Evolutionary conservation across 768 basidiomycete species (phyloP).

Genomic region (Phlebiopsis gigantea): DNA sequence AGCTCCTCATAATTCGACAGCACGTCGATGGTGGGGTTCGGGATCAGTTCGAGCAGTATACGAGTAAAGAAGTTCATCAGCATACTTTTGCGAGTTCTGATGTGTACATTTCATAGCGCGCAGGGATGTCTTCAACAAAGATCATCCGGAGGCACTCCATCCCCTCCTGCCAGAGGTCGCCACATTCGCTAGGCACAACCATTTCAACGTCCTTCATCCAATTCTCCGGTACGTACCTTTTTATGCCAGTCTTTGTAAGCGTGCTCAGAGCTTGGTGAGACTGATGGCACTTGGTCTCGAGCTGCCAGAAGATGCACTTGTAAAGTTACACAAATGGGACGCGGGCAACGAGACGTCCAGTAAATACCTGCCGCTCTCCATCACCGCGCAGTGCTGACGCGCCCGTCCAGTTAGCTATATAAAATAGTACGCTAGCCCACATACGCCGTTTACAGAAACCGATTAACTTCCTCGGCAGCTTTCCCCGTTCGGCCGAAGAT

Average conservation of each 20-base stretch:
- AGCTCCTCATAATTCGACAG: slow-evolving; percentile 34
- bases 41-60: slow-evolving; percentile 65
- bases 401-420: background rate
- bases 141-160: slow-evolving; percentile 45
- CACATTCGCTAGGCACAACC: slow-evolving; percentile 31
- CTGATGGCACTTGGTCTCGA: slow-evolving; percentile 41
- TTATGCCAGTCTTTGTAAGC: background rate
- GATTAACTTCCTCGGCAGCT: slow-evolving; percentile 27
- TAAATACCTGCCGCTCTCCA: background rate
- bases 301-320: slow-evolving; percentile 40
- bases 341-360: slow-evolving; percentile 30
- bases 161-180: slow-evolving; percentile 48
- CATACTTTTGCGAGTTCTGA: background rate
- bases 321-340: slow-evolving; percentile 33
- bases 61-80: slow-evolving; percentile 33
- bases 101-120: slow-evolving; percentile 33
- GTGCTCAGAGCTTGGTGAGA: slow-evolving; percentile 21
- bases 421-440: slow-evolving; percentile 30
- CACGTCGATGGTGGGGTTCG: slow-evolving; percentile 56
- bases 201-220: slow-evolving; percentile 32
- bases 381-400: no score
- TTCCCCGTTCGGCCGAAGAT: slow-evolving; percentile 44
- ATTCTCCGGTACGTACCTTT: slow-evolving; percentile 27
- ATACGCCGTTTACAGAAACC: background rate
- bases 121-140: slow-evolving; percentile 39